These are phyloP conservation scores for Solanum rostratum DNA, from an alignment of 257 asterid species.

Conservation along the genomic window DNA sequence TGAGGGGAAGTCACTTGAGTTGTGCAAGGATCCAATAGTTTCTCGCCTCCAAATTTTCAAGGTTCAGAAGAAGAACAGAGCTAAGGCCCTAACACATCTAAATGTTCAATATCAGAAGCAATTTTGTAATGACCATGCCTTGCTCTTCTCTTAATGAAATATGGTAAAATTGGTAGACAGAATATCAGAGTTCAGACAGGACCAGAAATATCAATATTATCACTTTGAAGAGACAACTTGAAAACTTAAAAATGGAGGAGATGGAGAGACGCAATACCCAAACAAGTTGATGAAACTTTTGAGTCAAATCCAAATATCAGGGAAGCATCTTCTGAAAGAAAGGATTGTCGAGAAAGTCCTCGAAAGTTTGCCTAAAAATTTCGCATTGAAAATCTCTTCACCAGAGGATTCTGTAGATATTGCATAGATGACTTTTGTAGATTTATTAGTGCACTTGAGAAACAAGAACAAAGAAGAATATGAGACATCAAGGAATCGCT, in stretches of 20 bases:
- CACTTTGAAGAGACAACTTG: not conserved
- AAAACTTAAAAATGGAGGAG: not conserved
- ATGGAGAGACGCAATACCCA: not conserved
- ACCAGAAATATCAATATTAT: not conserved
- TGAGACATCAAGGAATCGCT: not conserved
- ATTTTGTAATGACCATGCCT: not conserved
- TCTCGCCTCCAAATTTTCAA: not conserved
- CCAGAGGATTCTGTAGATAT: not conserved
- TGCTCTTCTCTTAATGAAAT: not conserved
- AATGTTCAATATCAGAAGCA: not conserved
- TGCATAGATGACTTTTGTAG: not conserved
- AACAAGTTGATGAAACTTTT: not conserved
- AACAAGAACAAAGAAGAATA: not conserved
- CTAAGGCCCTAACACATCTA: not conserved
- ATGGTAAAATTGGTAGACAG: not conserved
- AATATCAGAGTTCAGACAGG: not conserved
- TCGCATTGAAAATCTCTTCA: not conserved
- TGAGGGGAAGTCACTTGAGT: not conserved
- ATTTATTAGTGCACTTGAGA: not conserved
- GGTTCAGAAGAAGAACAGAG: not conserved
- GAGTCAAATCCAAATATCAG: not conserved
- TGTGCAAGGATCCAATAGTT: not conserved
- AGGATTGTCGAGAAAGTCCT: not conserved
- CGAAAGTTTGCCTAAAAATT: not conserved
- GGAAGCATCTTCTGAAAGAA: not conserved